Evolutionary conservation across 2,329 filamentous ascomycete genomes (phyloP).

Genomic region (Colletotrichum lentis): DNA sequence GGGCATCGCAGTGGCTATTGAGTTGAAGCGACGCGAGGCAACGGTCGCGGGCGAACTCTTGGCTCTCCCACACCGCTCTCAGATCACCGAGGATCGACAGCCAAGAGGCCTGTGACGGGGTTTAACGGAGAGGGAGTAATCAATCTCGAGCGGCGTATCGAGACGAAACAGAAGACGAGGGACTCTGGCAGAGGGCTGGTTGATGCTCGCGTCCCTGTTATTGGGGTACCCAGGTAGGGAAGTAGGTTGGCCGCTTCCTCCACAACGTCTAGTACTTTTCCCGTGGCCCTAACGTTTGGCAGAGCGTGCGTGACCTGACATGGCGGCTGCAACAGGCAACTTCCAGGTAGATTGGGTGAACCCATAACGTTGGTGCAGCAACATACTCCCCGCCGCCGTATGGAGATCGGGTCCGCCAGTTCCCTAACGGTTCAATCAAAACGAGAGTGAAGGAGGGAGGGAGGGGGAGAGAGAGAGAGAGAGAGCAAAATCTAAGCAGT

Average conservation of each 20-base stretch:
- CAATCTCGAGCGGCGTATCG: conserved; percentile 32
- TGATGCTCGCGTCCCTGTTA: background rate
- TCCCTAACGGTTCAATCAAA: background rate
- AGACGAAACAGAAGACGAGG: conserved; percentile 5
- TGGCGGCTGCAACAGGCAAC: background rate
- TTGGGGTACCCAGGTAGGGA: background rate
- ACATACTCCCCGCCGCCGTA: conserved; percentile 1
- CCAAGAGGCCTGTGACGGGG: background rate
- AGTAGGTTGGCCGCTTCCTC: too few relatives aligned
- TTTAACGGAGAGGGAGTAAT: conserved; percentile 11
- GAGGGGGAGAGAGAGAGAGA: background rate
- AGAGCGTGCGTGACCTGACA: background rate
- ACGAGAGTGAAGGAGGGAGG: too few relatives aligned
- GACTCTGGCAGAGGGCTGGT: conserved; percentile 12
- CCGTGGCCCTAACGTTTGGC: background rate
- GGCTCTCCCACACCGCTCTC: background rate
- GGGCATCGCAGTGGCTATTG: background rate
- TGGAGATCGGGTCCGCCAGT: background rate
- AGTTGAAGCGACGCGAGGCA: background rate
- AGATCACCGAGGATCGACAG: background rate
- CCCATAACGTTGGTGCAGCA: background rate
- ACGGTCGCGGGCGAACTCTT: background rate
- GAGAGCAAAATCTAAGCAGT: background rate
- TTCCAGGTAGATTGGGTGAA: conserved; percentile 22
- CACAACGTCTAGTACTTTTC: conserved; percentile 4